Evolutionary conservation across 345 rosid genomes (phyloP).

Genomic region (Populus ilicifolia): DNA sequence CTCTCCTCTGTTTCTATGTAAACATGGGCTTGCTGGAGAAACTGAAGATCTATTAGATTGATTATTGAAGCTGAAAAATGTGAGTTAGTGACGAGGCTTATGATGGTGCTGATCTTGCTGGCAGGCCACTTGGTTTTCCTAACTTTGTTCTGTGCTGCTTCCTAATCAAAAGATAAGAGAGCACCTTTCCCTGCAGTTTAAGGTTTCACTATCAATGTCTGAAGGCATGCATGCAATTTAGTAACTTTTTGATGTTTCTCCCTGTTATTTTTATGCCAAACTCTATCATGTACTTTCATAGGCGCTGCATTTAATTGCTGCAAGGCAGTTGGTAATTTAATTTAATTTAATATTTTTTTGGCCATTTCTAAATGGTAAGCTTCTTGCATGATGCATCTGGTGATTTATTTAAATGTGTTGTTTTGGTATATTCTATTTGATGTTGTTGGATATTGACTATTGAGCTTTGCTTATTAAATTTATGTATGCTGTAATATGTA

Average conservation of each 20-base stretch:
- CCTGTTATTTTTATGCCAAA: not conserved
- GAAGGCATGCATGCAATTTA: not conserved
- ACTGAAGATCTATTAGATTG: not conserved
- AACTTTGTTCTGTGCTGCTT: not conserved
- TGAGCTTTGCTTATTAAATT: not conserved
- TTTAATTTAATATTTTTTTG: not conserved
- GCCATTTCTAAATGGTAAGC: not conserved
- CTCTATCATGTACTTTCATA: not conserved
- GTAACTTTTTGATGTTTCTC: not conserved
- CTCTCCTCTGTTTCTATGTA: not conserved
- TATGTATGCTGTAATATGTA: not conserved
- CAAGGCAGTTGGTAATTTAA: not conserved
- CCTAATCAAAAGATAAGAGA: not conserved
- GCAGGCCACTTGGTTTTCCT: not conserved
- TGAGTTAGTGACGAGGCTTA: not conserved
- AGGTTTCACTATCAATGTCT: not conserved
- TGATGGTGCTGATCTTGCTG: not conserved
- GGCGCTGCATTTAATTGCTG: not conserved
- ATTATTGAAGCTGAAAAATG: not conserved
- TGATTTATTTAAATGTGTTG: not conserved
- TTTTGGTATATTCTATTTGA: not conserved
- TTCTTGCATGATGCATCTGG: not conserved
- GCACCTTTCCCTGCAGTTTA: not conserved
- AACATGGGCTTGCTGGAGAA: not conserved
- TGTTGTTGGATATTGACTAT: not conserved